Evolutionary conservation across 345 rosid genomes (phyloP), one percentile per base, ranked within the genome.

Genomic region (Gynandropsis gynandra): DNA sequence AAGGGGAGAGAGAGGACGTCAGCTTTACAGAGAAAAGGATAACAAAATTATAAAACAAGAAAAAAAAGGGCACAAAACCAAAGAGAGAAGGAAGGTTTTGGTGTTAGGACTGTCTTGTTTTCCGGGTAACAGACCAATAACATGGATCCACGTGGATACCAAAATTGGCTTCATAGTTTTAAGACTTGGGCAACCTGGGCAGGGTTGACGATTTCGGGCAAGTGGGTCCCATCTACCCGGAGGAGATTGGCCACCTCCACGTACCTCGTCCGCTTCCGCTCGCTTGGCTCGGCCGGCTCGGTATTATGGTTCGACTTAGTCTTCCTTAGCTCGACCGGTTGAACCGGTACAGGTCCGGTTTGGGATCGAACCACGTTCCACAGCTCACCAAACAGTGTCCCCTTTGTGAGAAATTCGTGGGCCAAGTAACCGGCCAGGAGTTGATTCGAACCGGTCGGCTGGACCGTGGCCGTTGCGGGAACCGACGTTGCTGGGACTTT

Each of bases 341-440:
- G n/a, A 38, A 48, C 48, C n/a, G 52, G 16, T 42, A 34, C 52
- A 1, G 54, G 18, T 53, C 42, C 54, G 17, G 69, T 50, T 56
- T 65, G 71, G 12, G 61, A 39, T 62, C 63, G 70, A 29, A 63
- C 52, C 61, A 70, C 83, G 18, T 76, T 78, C 65, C 66, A 73
- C 42, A 59, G 67, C 43, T 80, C 81, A 0, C 95, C 96, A 45
- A 87, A 72, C 14, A 90, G 70, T 16, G 96, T 90, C 42, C 95
- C 96, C 61, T 47, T 69, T 31, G 75, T 70, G 33, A 87, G 83
- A 52, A 74, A 90, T 76, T 90, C 96, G 72, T 80, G 73, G 18
- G 96, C 92, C 54, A 90, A 59, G 63, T 78, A 87, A 18, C 96
- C 95, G 40, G 96, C 98, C 16, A 90, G 59, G 9, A 87, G 73